Evolutionary conservation across 805 yeast species (phyloP).

Genomic region (Kodamaea fukazawae): DNA sequence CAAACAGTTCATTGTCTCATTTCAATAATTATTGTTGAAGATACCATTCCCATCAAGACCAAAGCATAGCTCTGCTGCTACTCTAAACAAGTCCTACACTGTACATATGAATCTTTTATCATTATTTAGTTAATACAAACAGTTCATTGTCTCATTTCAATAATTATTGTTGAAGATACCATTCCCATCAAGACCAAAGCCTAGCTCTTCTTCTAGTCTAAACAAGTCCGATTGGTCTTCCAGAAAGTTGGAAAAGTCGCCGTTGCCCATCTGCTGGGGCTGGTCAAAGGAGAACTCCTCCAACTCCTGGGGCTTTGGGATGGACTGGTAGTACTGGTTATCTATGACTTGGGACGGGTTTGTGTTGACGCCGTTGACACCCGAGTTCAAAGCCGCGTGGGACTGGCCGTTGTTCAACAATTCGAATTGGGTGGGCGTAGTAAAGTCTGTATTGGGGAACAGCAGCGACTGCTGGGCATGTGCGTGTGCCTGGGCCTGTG

Average conservation of each 20-base stretch:
- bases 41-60: conserved; percentile 41
- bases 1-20: too few species aligned
- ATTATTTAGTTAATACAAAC: too few species aligned
- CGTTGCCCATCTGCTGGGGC: conserved; percentile 6
- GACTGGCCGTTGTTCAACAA: conserved; percentile 14
- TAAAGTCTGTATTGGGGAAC: conserved; percentile 5
- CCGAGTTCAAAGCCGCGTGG: conserved; percentile 14
- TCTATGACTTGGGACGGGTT: conserved; percentile 20
- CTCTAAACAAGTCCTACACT: conserved; percentile 33
- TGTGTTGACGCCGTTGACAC: conserved; percentile 19
- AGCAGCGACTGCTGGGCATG: conserved; percentile 6
- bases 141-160: too few species aligned
- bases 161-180: conserved; percentile 14
- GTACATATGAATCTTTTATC: too few species aligned
- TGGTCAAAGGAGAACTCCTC: conserved; percentile 31
- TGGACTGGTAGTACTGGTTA: conserved; percentile 31
- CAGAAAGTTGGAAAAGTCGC: conserved; percentile 6
- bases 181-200: conserved; percentile 44
- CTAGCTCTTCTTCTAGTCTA: conserved; percentile 42
- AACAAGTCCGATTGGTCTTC: conserved; percentile 26
- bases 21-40: too few species aligned
- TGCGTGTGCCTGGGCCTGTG: conserved; percentile 11
- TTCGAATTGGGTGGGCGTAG: conserved; percentile 11
- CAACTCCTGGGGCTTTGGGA: conserved; percentile 45
- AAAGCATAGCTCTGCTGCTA: conserved; percentile 45